Base-by-base conservation (phyloP, 305 asterid genomes). In the Lippia alba region DNA sequence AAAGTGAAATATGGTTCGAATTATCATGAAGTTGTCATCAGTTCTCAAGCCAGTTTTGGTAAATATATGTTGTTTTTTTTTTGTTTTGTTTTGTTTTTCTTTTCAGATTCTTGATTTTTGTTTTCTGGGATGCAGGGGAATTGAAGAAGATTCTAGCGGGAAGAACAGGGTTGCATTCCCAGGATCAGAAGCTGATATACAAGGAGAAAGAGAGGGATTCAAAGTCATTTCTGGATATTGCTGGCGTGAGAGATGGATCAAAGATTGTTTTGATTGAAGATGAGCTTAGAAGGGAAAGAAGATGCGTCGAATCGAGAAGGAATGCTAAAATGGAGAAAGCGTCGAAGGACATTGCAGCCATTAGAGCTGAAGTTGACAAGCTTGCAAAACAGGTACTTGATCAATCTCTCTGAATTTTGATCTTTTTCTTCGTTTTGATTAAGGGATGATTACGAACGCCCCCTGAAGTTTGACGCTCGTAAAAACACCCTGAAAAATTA, bases 1-100 rank as follows among this genome's bases (percentile, higher is more conserved):
- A 78, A 70, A 72, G 96, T 94, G 12, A 94, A 87, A 69, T 74
- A 84, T 66, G 92, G 89, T 20, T 84, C 94, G 24, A 71, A 79
- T 65, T 77, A 78, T 73, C 97, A 87, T 76, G 84, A 89, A 79
- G 67, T 91, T 78, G 60, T 33, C 69, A 83, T 89, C 59, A 81
- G 84, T 70, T 86, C 93, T 63, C 96, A 90, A 82, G 88, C 98
- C 64, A 87, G 87, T 68, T 87, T 92, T 80, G 98, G 98, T 90
- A 82, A 62, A 10, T 61, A 46, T 10, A 46, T 8, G 12, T 46
- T 12, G 3, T 24, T 1, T 12, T 4, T 49, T 3, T 5, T 24
- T 1, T 16, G 19, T 9, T n/a, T n/a, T n/a, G n/a, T 3, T 12
- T 24, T 1, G 11, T 33, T n/a, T 48, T 1, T 58, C 5, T 6